Evolutionary conservation across 345 rosid genomes (phyloP).

Genomic region (Balakata baccata): DNA sequence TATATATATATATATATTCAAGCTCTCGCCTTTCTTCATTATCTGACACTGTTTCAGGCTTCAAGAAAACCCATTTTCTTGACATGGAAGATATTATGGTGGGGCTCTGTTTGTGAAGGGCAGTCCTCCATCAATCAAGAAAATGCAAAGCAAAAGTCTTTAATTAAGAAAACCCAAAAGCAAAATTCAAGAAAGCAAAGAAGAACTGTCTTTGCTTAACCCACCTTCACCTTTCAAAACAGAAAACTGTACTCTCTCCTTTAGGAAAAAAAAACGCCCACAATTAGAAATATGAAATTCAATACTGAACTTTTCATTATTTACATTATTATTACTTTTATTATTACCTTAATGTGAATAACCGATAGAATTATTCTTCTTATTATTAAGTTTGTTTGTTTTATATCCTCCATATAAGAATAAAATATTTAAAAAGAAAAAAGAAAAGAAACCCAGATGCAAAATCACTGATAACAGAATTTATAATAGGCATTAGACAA

Average conservation of each 20-base stretch:
- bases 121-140: slow-evolving; percentile 20
- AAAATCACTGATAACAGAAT: slow-evolving; percentile 3
- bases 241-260: slow-evolving; percentile 15
- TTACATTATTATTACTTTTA: background rate
- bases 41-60: slow-evolving; percentile 13
- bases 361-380: background rate
- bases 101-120: slow-evolving; percentile 15
- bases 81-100: slow-evolving; percentile 14
- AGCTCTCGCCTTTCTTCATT: slow-evolving; percentile 10
- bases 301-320: background rate
- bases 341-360: background rate
- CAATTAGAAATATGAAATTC: background rate
- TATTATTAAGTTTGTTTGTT: background rate
- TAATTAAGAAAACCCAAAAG: background rate
- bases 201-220: slow-evolving; percentile 40
- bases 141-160: background rate
- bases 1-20: background rate
- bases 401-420: background rate
- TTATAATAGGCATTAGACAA: background rate
- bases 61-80: background rate
- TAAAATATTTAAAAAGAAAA: background rate
- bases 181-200: background rate
- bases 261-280: slow-evolving; percentile 8
- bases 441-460: slow-evolving; percentile 18
- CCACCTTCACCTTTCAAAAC: slow-evolving; percentile 44